Conservation (phyloP, 345 rosid genomes). For the Cardiospermum halicacabum region DNA sequence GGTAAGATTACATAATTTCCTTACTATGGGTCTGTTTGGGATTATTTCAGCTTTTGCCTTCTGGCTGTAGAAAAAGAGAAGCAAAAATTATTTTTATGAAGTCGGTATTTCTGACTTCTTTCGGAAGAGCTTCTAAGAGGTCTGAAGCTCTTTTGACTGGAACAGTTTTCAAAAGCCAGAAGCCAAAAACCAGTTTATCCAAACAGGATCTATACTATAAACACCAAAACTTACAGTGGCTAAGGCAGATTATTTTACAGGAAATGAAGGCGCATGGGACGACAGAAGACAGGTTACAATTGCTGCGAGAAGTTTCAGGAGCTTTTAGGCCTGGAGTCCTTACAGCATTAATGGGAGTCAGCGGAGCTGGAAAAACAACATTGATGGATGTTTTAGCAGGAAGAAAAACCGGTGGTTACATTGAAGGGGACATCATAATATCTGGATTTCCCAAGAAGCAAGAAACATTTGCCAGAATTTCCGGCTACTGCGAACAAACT, state of each 20-base stretch:
- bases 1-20: background rate
- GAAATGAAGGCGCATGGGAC: conserved; percentile 35
- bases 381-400: conserved; percentile 42
- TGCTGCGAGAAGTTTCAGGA: conserved; percentile 26
- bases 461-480: conserved; percentile 11
- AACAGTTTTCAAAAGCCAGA: too few relatives aligned
- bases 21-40: too few relatives aligned
- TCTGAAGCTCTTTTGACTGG: too few relatives aligned
- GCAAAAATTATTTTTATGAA: too few relatives aligned
- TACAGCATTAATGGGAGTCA: conserved; percentile 36
- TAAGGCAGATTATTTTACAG: too few relatives aligned
- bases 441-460: conserved; percentile 37
- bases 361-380: conserved; percentile 42
- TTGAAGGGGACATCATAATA: conserved; percentile 31
- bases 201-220: too few relatives aligned
- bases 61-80: too few relatives aligned
- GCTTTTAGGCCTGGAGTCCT: conserved; percentile 41
- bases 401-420: conserved; percentile 34
- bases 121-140: too few relatives aligned
- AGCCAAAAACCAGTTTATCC: too few relatives aligned
- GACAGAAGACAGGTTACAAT: conserved; percentile 27
- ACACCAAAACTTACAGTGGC: too few relatives aligned
- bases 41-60: too few relatives aligned
- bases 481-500: conserved; percentile 16
- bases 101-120: too few relatives aligned